Evolutionary conservation across 306 rosid genomes (phyloP).

Genomic region (Potentilla sterilis): DNA sequence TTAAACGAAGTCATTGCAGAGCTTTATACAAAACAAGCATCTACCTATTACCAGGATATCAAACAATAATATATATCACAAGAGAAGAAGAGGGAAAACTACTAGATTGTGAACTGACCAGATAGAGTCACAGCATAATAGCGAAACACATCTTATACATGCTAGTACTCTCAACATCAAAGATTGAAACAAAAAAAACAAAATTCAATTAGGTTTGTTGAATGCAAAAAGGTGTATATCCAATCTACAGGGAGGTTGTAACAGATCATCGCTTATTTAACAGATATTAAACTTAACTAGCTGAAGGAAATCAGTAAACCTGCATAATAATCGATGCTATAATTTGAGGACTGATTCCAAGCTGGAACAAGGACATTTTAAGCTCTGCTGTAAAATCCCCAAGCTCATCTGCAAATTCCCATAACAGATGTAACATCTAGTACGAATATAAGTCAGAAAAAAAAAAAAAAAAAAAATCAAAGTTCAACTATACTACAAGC

Average conservation of each 20-base stretch:
- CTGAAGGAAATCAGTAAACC: conserved; percentile 42
- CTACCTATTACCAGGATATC: not conserved
- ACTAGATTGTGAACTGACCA: too few species aligned
- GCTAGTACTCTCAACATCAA: not conserved
- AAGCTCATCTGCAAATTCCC: conserved; percentile 74
- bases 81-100: not conserved
- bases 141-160: not conserved
- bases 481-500: not conserved
- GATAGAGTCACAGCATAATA: not conserved
- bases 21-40: not conserved
- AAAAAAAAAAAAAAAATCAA: conserved; percentile 20
- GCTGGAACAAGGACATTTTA: conserved; percentile 93
- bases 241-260: not conserved
- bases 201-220: not conserved
- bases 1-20: not conserved
- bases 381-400: conserved; percentile 84
- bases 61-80: not conserved
- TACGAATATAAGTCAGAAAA: conserved; percentile 29
- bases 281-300: conserved; percentile 7
- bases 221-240: not conserved
- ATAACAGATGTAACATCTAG: not conserved
- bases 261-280: conserved; percentile 4
- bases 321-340: conserved; percentile 95
- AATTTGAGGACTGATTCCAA: conserved; percentile 98
- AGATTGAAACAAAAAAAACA: not conserved